These are phyloP conservation scores for Eucalyptus fibrosa DNA, from an alignment of 345 rosid genomes.

Conservation along the genomic window DNA sequence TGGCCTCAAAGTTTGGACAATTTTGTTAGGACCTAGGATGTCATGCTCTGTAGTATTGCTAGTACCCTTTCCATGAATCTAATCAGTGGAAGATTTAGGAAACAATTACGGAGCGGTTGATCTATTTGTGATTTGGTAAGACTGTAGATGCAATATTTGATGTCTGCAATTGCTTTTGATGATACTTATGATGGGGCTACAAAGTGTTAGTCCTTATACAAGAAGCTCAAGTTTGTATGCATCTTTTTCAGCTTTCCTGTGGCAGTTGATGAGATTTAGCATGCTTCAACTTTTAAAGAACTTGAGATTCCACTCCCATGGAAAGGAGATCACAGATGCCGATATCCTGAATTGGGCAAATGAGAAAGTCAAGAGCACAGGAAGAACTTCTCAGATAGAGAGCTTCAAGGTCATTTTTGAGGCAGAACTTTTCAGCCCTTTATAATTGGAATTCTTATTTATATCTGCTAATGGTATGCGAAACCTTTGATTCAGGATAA, in stretches of 20 bases:
- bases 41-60: neutral
- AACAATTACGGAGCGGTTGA: neutral
- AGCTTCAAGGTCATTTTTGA: slow-evolving; percentile 61
- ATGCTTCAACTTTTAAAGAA: slow-evolving; percentile 88
- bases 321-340: slow-evolving; percentile 69
- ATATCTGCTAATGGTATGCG: neutral
- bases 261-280: slow-evolving; percentile 88
- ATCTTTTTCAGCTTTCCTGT: slow-evolving; percentile 64
- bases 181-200: neutral
- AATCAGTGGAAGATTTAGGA: neutral
- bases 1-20: neutral
- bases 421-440: neutral
- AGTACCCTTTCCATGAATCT: neutral
- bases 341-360: slow-evolving; percentile 82
- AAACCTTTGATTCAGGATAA: slow-evolving; percentile 47
- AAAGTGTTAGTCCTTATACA: neutral
- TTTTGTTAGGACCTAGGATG: neutral
- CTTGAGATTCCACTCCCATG: slow-evolving; percentile 64
- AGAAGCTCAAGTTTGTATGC: neutral
- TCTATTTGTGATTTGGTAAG: neutral
- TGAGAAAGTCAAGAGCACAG: slow-evolving; percentile 43
- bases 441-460: neutral
- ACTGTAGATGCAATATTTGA: neutral
- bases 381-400: slow-evolving; percentile 48
- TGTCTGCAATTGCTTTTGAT: neutral